A percentile compares a stretch with the other conserved stretches of the same genome.
Conservation (phyloP, 495 filamentous ascomycete genomes). For the Tetracladium marchalianum region DNA sequence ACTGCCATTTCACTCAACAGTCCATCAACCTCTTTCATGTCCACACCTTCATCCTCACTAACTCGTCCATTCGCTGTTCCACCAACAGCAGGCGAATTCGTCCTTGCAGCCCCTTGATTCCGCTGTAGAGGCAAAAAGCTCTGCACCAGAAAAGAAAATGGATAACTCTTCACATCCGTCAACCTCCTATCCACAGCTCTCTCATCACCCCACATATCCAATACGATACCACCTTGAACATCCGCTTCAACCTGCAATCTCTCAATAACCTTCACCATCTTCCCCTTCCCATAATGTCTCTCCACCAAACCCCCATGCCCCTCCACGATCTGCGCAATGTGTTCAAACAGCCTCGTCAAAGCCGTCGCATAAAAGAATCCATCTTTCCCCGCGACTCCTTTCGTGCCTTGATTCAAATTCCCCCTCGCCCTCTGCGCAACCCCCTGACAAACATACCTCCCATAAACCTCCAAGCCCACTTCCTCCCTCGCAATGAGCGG, state of each 20-base stretch:
- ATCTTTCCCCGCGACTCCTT: conserved; percentile 40
- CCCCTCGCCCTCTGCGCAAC: conserved; percentile 73
- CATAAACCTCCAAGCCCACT: conserved; percentile 87
- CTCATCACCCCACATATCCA: conserved; percentile 94
- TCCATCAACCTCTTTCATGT: conserved; percentile 89
- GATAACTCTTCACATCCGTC: conserved; percentile 92
- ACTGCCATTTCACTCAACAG: conserved; percentile 75
- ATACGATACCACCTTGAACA: conserved; percentile 91
- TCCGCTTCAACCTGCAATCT: conserved; percentile 88
- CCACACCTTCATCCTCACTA: conserved; percentile 81
- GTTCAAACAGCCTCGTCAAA: conserved; percentile 87
- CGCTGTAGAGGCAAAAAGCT: conserved; percentile 65
- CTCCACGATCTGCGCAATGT: conserved; percentile 93
- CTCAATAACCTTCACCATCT: conserved; percentile 95
- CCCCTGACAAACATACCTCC: conserved; percentile 87
- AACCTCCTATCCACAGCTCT: conserved; percentile 71
- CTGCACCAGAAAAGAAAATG: conserved; percentile 92
- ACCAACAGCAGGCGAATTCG: conserved; percentile 48
- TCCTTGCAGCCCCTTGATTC: conserved; percentile 31
- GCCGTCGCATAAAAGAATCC: conserved; percentile 88
- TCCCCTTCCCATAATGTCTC: conserved; percentile 80
- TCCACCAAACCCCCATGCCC: conserved; percentile 83
- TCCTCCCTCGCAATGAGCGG: conserved; percentile 87
- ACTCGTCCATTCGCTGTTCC: conserved; percentile 33
- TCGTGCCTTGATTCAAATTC: conserved; percentile 54